A percentile compares a stretch with the other conserved stretches of the same genome.
Evolutionary conservation across 2,329 filamentous ascomycete genomes (phyloP).

Genomic region (Exophiala calicioides): DNA sequence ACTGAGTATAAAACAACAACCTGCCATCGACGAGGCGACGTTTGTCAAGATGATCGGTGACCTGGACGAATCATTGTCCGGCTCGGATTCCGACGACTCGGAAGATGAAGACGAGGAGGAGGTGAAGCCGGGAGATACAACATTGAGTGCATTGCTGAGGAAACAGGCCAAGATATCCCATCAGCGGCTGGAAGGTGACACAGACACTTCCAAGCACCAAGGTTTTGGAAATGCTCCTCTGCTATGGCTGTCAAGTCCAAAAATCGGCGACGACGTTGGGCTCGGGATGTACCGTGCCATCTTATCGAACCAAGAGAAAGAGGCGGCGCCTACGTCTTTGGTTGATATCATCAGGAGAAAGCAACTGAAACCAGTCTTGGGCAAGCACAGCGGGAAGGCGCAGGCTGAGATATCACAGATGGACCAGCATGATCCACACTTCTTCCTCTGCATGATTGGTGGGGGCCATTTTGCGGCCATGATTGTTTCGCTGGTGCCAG

Average conservation of each 20-base stretch:
- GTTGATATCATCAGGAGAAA: slow-evolving; percentile 71
- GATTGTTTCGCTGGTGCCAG: slow-evolving; percentile 85
- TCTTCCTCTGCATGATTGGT: slow-evolving; percentile 98
- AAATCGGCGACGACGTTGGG: slow-evolving; percentile 73
- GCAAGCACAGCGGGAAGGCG: slow-evolving; percentile 40
- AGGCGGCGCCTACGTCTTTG: slow-evolving; percentile 60
- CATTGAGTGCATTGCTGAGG: slow-evolving; percentile 74
- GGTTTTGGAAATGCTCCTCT: slow-evolving; percentile 70
- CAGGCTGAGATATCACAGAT: slow-evolving; percentile 32
- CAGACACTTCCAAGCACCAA: slow-evolving; percentile 49
- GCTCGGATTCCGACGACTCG: slow-evolving; percentile 67
- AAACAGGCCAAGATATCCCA: slow-evolving; percentile 75
- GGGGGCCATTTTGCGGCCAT: slow-evolving; percentile 97
- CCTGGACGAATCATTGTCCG: slow-evolving; percentile 89
- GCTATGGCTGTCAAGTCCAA: slow-evolving; percentile 79
- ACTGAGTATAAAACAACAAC: slow-evolving; percentile 75
- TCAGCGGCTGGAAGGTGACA: slow-evolving; percentile 49
- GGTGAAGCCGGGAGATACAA: slow-evolving; percentile 62
- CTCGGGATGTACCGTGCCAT: slow-evolving; percentile 84
- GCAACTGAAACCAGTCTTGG: slow-evolving; percentile 67
- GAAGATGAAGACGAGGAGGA: slow-evolving; percentile 59
- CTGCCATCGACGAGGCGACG: slow-evolving; percentile 72
- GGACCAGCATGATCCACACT: slow-evolving; percentile 73
- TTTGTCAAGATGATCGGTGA: slow-evolving; percentile 85
- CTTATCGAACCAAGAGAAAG: slow-evolving; percentile 71